Evolutionary conservation across 2,329 filamentous ascomycete genomes (phyloP).

Genomic region (Penicillium psychrosexuale): DNA sequence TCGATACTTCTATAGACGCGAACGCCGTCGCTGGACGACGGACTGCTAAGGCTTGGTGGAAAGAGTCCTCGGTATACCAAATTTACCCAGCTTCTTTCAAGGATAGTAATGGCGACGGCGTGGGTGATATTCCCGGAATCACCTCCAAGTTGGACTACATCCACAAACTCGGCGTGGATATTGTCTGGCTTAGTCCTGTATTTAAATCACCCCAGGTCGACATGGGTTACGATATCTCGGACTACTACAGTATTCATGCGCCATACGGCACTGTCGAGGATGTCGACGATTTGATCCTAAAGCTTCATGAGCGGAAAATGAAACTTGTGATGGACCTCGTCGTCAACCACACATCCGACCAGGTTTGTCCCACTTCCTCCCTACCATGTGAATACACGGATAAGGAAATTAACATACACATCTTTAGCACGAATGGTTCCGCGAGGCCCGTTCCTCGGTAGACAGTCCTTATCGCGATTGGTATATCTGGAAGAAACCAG

Average conservation of each 20-base stretch:
- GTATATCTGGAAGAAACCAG: slow-evolving; percentile 56
- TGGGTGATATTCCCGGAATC: slow-evolving; percentile 34
- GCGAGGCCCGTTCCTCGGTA: slow-evolving; percentile 57
- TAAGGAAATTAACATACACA: background rate
- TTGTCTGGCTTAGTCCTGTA: slow-evolving; percentile 47
- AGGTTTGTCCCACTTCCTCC: background rate
- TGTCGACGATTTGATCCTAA: slow-evolving; percentile 45
- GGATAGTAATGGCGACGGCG: slow-evolving; percentile 35
- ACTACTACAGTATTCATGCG: slow-evolving; percentile 47
- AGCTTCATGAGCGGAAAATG: slow-evolving; percentile 46
- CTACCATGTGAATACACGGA: no score
- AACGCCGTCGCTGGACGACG: no score
- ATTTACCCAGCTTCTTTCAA: slow-evolving; percentile 58
- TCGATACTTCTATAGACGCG: no score
- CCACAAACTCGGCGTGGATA: slow-evolving; percentile 28
- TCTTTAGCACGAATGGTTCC: slow-evolving; percentile 63
- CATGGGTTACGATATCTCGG: slow-evolving; percentile 59
- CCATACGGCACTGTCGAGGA: slow-evolving; percentile 48
- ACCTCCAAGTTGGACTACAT: slow-evolving; percentile 33
- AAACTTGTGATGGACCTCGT: slow-evolving; percentile 51
- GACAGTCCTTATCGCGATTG: slow-evolving; percentile 60
- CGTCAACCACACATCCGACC: slow-evolving; percentile 41
- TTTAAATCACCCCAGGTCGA: slow-evolving; percentile 50
- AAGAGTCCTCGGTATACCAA: slow-evolving; percentile 59
- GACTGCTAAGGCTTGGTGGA: slow-evolving; percentile 51